Conservation (phyloP, 1,284 basidiomycete species). For the Amylostereum chailletii region DNA sequence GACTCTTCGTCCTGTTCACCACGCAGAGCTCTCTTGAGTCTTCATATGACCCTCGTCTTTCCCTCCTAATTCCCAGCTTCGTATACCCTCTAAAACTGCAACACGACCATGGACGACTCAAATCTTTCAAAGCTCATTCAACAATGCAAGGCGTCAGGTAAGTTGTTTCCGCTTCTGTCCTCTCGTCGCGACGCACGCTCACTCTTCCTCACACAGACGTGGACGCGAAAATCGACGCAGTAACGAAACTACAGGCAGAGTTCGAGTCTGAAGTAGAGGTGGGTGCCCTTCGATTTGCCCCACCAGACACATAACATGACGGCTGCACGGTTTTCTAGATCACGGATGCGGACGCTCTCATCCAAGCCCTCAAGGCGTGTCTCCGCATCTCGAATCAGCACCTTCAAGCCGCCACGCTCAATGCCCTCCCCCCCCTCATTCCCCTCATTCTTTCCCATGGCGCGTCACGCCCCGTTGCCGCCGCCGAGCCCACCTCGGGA, state of each 20-base stretch:
- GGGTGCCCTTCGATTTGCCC: conserved; percentile 12
- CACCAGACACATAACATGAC: not conserved
- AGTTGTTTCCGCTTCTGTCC: conserved; percentile 11
- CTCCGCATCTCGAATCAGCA: conserved; percentile 78
- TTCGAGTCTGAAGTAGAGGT: conserved; percentile 67
- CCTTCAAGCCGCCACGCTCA: conserved; percentile 65
- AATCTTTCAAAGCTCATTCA: conserved; percentile 52
- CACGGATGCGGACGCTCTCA: conserved; percentile 57
- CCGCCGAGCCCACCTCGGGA: conserved; percentile 22
- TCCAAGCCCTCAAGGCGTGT: conserved; percentile 62
- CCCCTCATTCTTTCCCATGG: conserved; percentile 46
- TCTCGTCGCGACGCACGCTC: not conserved
- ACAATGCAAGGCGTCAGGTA: conserved; percentile 66
- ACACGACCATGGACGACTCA: conserved; percentile 30
- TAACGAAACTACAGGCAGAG: conserved; percentile 64
- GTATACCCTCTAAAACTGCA: not conserved
- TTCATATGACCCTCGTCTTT: too few relatives aligned
- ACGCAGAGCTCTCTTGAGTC: too few relatives aligned
- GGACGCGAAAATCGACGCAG: conserved; percentile 70
- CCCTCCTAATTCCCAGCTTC: not conserved
- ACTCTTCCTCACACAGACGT: conserved; percentile 41
- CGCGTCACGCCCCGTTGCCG: conserved; percentile 23
- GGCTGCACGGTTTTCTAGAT: conserved; percentile 35
- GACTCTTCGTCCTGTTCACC: too few relatives aligned
- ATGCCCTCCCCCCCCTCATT: conserved; percentile 53